Evolutionary conservation across 768 basidiomycete genomes (phyloP), one percentile per base, ranked within the genome.

Genomic region (Hydnum rufescens): DNA sequence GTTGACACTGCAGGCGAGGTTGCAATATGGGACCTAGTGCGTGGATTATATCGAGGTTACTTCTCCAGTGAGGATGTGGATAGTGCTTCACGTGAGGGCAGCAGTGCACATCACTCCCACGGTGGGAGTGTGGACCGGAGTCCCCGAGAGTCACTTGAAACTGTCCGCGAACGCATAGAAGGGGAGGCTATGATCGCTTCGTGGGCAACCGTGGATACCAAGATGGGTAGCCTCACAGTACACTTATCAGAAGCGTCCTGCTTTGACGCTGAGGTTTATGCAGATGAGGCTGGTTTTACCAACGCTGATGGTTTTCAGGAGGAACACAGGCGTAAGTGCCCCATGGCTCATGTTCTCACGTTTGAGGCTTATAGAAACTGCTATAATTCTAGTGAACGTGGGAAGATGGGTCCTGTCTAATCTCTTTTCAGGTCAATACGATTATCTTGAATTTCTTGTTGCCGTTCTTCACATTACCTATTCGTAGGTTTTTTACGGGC

Each of bases 231-330:
- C 23, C 69, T 99, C 55, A 80, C 83, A 2, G 76, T 97, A 3
- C 87, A 95, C 64, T 58, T 99, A 43, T 83, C 75, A 44, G 89
- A 95, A 58, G 72, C 58, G 1, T 46, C 76, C 46, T 87, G 80
- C 54, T 97, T 96, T 62, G 92, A 97, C 52, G 84, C 86, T 4
- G 95, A 99, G 66, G 78, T 93, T 2, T 96, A 92, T 62, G 83
- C 85, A 8, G 92, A 96, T 61, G 90, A 97, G 62, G 76, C 82
- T 36, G 87, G 85, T 19, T 79, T 78, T 60, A 68, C 66, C 0
- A 65, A 69, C 26, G 75, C 80, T 51, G 72, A 73, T 3, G 68
- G 72, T 5, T 77, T 78, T 57, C 76, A 69, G 44, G 87, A 90
- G 52, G 93, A 96, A 60, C 70, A 77, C 16, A 77, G 90, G 64